Evolutionary conservation across 192 early-diverging fungal genomes (phyloP), one percentile per base, ranked within the genome.

Genomic region (Neocallimastix lanati): DNA sequence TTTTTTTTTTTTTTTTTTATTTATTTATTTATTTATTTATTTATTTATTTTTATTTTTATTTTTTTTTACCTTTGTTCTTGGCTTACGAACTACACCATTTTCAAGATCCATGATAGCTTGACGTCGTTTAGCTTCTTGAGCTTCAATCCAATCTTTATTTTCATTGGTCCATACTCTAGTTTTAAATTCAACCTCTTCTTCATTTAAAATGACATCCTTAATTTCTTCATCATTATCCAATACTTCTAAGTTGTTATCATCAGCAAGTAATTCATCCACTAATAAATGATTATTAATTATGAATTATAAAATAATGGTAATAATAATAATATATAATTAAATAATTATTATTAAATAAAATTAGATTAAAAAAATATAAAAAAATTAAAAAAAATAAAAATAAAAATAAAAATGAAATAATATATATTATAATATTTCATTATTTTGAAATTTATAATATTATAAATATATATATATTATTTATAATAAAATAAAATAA

Each of bases 61-160:
- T n/a, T 80, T 83, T 85, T 28, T 78, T 80, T 25, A 81, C 82
- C 82, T 38, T 29, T n/a, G 81, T 15, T 80, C 28, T 67, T 30
- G 29, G 81, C 33, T 82, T 28, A 21, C 80, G 18, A 84, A 27
- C 13, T 7, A 13, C 11, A 40, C 37, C 28, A 28, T 83, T 50
- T 50, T 50, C 40, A 50, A 50, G 40, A 50, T 50, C 40, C 40
- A 50, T 50, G 2, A 50, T 50, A 4, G 40, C 40, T 50, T 50
- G 40, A 50, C 40, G 40, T 50, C 40, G 14, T 82, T 85, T 84
- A 67, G 86, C 80, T 80, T 86, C 85, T n/a, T 86, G 86, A 79
- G 87, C 88, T 77, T 88, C 87, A 33, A 96, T 84, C 84, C 91
- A 97, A 38, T 96, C 94, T 77, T 91, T 90, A 86, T 98, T 96